Conservation (phyloP, 192 early-diverging fungal species). For the Backusella luteola region DNA sequence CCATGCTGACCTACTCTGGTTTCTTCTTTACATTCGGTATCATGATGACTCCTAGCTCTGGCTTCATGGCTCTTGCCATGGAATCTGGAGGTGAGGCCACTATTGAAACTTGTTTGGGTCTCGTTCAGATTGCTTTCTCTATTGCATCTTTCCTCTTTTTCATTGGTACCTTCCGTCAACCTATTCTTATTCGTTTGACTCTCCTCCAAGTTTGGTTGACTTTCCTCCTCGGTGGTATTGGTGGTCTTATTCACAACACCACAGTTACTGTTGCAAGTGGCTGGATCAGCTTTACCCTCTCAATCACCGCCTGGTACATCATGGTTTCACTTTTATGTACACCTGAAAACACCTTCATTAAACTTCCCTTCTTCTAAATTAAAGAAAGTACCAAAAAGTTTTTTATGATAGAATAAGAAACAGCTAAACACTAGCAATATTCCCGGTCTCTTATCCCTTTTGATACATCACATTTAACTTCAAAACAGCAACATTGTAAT, state of each 20-base stretch:
- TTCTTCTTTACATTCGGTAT: constrained; percentile 29
- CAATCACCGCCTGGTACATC: constrained; percentile 26
- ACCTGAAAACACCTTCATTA: background rate
- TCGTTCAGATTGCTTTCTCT: constrained; percentile 15
- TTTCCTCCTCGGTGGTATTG: constrained; percentile 18
- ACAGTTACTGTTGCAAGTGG: constrained; percentile 8
- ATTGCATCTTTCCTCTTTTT: constrained; percentile 26
- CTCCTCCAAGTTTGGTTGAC: constrained; percentile 21
- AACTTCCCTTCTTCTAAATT: background rate
- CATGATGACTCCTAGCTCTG: constrained; percentile 22
- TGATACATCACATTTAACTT: background rate
- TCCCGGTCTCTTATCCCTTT: background rate
- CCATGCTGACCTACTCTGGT: constrained; percentile 21
- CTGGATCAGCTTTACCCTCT: constrained; percentile 25
- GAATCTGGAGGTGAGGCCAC: background rate
- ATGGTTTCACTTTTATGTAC: background rate
- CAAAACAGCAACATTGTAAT: background rate
- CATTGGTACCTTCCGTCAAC: constrained; percentile 20
- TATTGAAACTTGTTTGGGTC: constrained; percentile 1
- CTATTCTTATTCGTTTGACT: constrained; percentile 12
- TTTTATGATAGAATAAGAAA: background rate
- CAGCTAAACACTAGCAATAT: background rate
- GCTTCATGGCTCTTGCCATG: constrained; percentile 1
- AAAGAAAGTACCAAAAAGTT: background rate
- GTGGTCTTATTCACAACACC: background rate